Base-by-base conservation (phyloP, 768 basidiomycete genomes). In the Boletus fagicola region DNA sequence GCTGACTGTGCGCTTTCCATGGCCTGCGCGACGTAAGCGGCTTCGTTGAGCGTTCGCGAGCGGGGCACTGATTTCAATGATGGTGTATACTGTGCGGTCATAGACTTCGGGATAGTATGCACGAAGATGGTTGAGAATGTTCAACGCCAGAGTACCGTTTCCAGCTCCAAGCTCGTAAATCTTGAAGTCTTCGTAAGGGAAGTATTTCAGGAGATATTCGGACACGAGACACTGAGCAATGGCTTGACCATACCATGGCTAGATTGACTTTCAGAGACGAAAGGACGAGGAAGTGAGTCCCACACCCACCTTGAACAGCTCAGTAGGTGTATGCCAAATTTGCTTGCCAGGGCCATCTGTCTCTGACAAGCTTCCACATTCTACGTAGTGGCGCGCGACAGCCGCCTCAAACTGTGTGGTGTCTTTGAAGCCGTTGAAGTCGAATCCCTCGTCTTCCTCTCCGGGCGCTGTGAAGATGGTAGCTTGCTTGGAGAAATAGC, bases 91-190 rank as follows among this genome's bases (percentile, higher is more conserved):
- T 18, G 94, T 97, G 20, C 93, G 83, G 56, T 93, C 92, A 70
- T 94, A 98, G 5, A 98, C 93, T 39, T 94, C 93, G 0, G 94
- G 94, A 67, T 95, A 85, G 42, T 85, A 77, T 47, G 83, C 80
- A 22, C 80, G 83, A 31, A 99, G 73, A 65, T 84, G 91, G 69
- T 92, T 81, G 55, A 99, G 85, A 51, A 97, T 85, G 69, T 98
- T 88, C 72, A 83, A 75, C 31, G 96, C 95, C 55, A 99, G 80
- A 1, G 96, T 96, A 13, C 97, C 97, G 67, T 99, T 99, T 42
- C 97, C 97, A 2, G 94, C 97, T 36, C 97, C 97, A 64, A 99
- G 89, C 73, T 99, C 97, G 77, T 98, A 98, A 51, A 99, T 87
- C 60, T 91, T 83, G 62, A 98, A 86, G 71, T 97, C 94, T 74